Evolutionary conservation across 768 basidiomycete species (phyloP).

Genomic region (Amylocystis lapponica): DNA sequence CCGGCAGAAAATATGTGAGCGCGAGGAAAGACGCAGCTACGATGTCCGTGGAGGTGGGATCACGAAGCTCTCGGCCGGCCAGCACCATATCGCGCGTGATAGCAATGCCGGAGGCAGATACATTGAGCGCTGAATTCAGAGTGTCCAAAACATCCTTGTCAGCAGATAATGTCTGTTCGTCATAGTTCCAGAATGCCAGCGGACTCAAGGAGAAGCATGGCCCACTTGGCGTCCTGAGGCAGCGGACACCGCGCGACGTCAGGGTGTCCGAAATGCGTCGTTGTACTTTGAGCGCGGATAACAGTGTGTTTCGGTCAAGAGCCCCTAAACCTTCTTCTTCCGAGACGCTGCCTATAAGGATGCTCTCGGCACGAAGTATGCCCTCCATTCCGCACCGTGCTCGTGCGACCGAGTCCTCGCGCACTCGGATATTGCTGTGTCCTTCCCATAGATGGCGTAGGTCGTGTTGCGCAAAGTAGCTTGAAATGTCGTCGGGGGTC

Average conservation of each 20-base stretch:
- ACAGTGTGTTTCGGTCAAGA: slow-evolving; percentile 55
- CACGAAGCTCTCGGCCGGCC: slow-evolving; percentile 56
- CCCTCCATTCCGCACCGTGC: slow-evolving; percentile 66
- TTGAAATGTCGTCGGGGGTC: slow-evolving; percentile 45
- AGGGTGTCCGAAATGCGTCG: slow-evolving; percentile 42
- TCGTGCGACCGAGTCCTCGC: slow-evolving; percentile 65
- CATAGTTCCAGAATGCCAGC: slow-evolving; percentile 67
- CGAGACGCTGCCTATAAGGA: slow-evolving; percentile 57
- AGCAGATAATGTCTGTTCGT: slow-evolving; percentile 44
- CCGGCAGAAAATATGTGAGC: slow-evolving; percentile 78
- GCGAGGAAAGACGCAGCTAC: slow-evolving; percentile 69
- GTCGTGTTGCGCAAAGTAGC: slow-evolving; percentile 52
- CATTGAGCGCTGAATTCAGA: slow-evolving; percentile 45
- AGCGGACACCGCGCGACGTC: slow-evolving; percentile 38
- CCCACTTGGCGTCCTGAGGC: slow-evolving; percentile 47
- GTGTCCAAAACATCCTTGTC: slow-evolving; percentile 57
- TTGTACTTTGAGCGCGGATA: slow-evolving; percentile 63
- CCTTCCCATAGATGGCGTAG: slow-evolving; percentile 69
- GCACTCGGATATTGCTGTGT: slow-evolving; percentile 54
- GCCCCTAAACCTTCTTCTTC: slow-evolving; percentile 35
- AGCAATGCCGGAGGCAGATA: slow-evolving; percentile 56
- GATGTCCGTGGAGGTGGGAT: slow-evolving; percentile 43
- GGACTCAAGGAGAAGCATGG: slow-evolving; percentile 72
- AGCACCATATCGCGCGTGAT: slow-evolving; percentile 73
- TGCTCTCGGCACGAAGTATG: slow-evolving; percentile 71